A percentile compares a stretch with the other conserved stretches of the same genome.
Conservation (phyloP, 192 early-diverging fungal genomes). For the Chytriomyces hyalinus region DNA sequence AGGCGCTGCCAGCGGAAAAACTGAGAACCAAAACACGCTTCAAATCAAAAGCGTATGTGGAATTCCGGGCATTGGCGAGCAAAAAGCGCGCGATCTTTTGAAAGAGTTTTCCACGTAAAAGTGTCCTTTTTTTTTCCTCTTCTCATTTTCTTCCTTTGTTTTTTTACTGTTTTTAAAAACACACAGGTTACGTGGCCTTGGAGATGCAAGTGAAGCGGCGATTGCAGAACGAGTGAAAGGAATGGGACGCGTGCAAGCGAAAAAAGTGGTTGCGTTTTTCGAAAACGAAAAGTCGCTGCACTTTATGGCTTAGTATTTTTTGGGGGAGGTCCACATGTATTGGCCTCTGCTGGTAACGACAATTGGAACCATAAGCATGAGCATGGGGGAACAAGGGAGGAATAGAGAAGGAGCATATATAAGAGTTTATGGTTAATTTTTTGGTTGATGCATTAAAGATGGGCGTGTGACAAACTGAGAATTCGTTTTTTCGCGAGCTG, state of each 20-base stretch:
- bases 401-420: no score
- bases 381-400: no score
- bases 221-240: background rate
- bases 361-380: no score
- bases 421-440: no score
- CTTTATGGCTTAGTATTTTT: no score
- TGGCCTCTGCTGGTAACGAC: no score
- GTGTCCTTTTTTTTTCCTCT: background rate
- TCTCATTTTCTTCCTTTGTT: no score
- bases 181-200: background rate
- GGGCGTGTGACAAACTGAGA: no score
- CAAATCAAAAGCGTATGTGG: conserved; percentile 14
- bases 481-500: no score
- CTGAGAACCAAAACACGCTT: conserved; percentile 17
- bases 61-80: conserved; percentile 16
- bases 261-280: conserved; percentile 18
- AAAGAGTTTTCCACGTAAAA: background rate
- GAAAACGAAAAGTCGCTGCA: background rate
- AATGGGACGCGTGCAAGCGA: conserved; percentile 10
- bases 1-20: conserved; percentile 12
- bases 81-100: conserved; percentile 15
- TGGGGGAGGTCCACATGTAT: no score
- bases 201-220: background rate
- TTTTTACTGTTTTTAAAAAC: no score
- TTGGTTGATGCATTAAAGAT: no score